A percentile compares a stretch with the other conserved stretches of the same genome.
Conservation (phyloP, 2,329 filamentous ascomycete species). For the Botrytis medusae region DNA sequence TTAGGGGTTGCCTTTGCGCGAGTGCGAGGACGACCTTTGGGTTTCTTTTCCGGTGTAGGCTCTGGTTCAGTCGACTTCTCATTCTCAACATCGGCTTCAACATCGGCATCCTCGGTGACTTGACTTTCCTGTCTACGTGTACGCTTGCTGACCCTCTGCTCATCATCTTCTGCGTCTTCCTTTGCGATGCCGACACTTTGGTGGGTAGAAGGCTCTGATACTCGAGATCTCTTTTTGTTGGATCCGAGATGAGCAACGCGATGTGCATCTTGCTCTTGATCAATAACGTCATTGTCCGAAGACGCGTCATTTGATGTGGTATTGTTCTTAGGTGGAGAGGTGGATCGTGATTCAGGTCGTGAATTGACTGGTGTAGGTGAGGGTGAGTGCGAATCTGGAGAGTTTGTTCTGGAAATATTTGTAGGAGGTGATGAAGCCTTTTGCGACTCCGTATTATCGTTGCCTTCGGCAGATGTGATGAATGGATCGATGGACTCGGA, state of each 20-base stretch:
- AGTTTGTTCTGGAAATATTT: conserved; percentile 5
- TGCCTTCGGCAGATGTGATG: not conserved
- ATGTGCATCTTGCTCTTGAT: not conserved
- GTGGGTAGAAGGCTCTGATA: not conserved
- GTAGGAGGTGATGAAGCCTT: not conserved
- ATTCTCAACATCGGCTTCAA: not conserved
- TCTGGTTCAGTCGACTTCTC: conserved; percentile 6
- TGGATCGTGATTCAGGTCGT: conserved; percentile 21
- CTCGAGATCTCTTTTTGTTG: conserved; percentile 19
- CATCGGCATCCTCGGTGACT: not conserved
- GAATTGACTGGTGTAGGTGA: conserved; percentile 15
- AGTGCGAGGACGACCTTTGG: not conserved
- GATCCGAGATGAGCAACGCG: not conserved
- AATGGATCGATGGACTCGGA: conserved; percentile 6
- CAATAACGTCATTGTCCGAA: conserved; percentile 10
- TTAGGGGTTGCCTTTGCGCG: not conserved
- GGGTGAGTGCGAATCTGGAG: conserved; percentile 18
- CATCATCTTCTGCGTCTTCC: not conserved
- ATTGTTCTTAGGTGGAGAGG: not conserved
- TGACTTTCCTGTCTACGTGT: conserved; percentile 2
- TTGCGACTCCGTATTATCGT: conserved; percentile 15
- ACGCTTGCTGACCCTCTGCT: conserved; percentile 15
- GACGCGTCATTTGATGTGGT: conserved; percentile 11
- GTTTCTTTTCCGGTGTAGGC: not conserved
- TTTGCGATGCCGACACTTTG: not conserved